Conservation (phyloP, 257 asterid genomes). For the Penstemon newberryi region DNA sequence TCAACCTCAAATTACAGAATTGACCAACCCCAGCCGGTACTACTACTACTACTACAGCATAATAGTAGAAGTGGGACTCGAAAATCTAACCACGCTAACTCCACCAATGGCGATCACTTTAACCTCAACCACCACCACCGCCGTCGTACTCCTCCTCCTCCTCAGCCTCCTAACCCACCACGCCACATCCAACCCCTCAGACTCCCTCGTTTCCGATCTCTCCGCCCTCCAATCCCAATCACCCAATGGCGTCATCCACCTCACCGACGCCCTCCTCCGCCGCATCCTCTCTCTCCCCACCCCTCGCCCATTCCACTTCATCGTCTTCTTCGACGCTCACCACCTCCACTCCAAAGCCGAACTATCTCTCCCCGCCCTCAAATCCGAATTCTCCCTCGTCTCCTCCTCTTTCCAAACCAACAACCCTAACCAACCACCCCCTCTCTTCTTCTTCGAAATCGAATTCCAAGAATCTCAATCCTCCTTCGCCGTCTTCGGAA, state of each 20-base stretch:
- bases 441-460: slow-evolving; percentile 61
- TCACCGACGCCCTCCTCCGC: slow-evolving; percentile 67
- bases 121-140: slow-evolving; percentile 29
- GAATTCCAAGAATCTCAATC: slow-evolving; percentile 76
- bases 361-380: slow-evolving; percentile 73
- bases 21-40: slow-evolving; percentile 1
- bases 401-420: slow-evolving; percentile 60
- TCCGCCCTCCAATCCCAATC: slow-evolving; percentile 67
- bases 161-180: slow-evolving; percentile 34
- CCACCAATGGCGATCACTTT: slow-evolving; percentile 55
- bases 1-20: not conserved
- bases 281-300: slow-evolving; percentile 64
- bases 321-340: slow-evolving; percentile 85
- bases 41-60: not conserved
- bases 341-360: slow-evolving; percentile 84
- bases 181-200: slow-evolving; percentile 33
- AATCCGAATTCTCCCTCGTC: slow-evolving; percentile 72
- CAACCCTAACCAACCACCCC: slow-evolving; percentile 42
- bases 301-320: slow-evolving; percentile 76
- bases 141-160: slow-evolving; percentile 29
- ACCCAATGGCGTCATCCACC: slow-evolving; percentile 70
- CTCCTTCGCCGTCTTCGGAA: slow-evolving; percentile 57
- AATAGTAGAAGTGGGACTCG: too few relatives aligned
- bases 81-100: not conserved
- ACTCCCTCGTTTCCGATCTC: slow-evolving; percentile 52